Conservation (phyloP, 768 basidiomycete species). For the Hericium alpestre region DNA sequence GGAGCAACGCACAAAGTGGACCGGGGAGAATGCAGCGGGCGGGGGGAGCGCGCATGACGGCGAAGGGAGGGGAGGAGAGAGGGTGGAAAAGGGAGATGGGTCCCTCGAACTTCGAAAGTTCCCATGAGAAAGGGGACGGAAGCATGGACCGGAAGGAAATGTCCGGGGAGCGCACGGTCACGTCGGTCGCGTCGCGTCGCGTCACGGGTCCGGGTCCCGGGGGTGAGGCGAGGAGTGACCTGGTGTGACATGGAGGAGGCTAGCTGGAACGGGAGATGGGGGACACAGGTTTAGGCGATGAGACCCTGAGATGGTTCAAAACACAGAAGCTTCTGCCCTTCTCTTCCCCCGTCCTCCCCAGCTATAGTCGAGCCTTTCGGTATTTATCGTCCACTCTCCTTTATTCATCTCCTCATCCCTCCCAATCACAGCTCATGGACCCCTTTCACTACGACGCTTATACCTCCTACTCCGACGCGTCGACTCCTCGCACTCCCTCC, state of each 20-base stretch:
- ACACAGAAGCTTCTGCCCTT: constrained; percentile 11
- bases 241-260: constrained; percentile 6
- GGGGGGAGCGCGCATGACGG: constrained; percentile 2
- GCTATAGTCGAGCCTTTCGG: not conserved
- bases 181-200: constrained; percentile 7
- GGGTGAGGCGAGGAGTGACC: not conserved
- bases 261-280: constrained; percentile 12
- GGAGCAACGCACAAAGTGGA: too few species aligned
- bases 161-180: constrained; percentile 9
- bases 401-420: constrained; percentile 5
- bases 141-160: constrained; percentile 6
- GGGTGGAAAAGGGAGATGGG: not conserved
- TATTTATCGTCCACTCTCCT: constrained; percentile 6
- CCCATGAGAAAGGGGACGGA: constrained; percentile 14
- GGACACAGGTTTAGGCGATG: not conserved
- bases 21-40: not conserved
- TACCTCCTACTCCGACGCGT: constrained; percentile 57
- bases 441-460: constrained; percentile 45
- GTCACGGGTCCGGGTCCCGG: constrained; percentile 3
- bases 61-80: constrained; percentile 5
- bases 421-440: constrained; percentile 27
- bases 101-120: constrained; percentile 12
- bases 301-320: constrained; percentile 12
- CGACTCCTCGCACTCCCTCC: constrained; percentile 65
- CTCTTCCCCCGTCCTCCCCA: constrained; percentile 12